Conservation (phyloP, 164 flowering plant genomes). For the Nymphaea colorata region DNA sequence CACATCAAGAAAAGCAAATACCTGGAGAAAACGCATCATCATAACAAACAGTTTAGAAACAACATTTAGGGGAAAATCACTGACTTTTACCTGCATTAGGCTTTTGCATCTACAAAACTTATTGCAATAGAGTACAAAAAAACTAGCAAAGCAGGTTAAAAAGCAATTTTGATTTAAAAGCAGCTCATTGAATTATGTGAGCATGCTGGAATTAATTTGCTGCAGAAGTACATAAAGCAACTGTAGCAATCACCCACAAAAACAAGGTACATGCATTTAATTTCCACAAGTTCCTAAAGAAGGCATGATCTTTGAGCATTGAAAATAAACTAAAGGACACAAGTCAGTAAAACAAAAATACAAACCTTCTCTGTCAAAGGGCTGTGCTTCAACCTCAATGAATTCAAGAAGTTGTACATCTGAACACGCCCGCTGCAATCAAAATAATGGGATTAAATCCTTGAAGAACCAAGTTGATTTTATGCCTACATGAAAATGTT, state of each 20-base stretch:
- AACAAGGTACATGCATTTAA: too few species aligned
- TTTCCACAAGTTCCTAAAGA: too few species aligned
- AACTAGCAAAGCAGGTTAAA: background rate
- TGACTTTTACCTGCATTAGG: background rate
- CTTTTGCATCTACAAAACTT: background rate
- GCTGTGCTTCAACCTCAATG: slow-evolving; percentile 43
- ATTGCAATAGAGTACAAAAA: background rate
- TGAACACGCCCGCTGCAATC: slow-evolving; percentile 62
- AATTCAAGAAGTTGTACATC: slow-evolving; percentile 41
- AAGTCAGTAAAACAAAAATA: background rate
- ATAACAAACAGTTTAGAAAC: background rate
- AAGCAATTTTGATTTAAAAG: background rate
- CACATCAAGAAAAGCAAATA: slow-evolving; percentile 69
- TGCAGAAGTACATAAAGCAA: too few species aligned
- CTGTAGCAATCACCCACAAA: too few species aligned
- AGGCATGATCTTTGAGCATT: too few species aligned
- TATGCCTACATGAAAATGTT: background rate
- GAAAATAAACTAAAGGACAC: too few species aligned
- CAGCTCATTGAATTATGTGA: too few species aligned
- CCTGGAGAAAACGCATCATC: slow-evolving; percentile 28
- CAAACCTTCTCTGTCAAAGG: slow-evolving; percentile 65
- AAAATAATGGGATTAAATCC: slow-evolving; percentile 6
- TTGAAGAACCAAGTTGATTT: background rate
- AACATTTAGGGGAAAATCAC: background rate
- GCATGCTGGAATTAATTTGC: too few species aligned